Evolutionary conservation across 2,329 filamentous ascomycete species (phyloP).

Genomic region (Erysiphe neolycopersici): DNA sequence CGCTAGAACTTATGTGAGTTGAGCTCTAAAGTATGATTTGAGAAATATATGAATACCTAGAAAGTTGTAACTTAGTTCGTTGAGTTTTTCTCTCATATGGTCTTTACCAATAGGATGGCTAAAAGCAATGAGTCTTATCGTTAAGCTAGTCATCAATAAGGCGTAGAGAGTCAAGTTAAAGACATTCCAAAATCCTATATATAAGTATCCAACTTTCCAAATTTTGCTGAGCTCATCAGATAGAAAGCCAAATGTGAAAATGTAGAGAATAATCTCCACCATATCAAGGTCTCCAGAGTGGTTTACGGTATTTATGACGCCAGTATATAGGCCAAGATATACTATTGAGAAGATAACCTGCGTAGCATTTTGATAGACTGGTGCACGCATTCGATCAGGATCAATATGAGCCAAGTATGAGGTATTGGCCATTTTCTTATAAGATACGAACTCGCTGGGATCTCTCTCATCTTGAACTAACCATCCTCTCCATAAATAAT

Average conservation of each 20-base stretch:
- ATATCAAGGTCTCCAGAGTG: slow-evolving; percentile 55
- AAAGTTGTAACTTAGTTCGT: slow-evolving; percentile 75
- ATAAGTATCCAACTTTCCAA: slow-evolving; percentile 79
- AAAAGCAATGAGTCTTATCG: slow-evolving; percentile 54
- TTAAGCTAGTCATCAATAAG: slow-evolving; percentile 51
- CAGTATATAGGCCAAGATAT: slow-evolving; percentile 66
- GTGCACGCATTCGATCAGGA: slow-evolving; percentile 80
- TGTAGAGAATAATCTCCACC: slow-evolving; percentile 60
- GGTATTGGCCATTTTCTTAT: slow-evolving; percentile 54
- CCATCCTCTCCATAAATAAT: slow-evolving; percentile 86
- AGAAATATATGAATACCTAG: slow-evolving; percentile 17
- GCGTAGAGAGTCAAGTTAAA: slow-evolving; percentile 72
- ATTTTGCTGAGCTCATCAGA: slow-evolving; percentile 72
- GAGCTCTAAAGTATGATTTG: no score
- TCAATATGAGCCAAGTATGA: slow-evolving; percentile 63
- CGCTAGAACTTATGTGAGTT: slow-evolving; percentile 19
- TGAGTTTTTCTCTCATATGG: slow-evolving; percentile 29
- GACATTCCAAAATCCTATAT: slow-evolving; percentile 89
- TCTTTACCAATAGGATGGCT: slow-evolving; percentile 25
- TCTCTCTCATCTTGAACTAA: slow-evolving; percentile 87
- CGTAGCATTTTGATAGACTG: slow-evolving; percentile 72
- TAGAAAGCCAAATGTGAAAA: slow-evolving; percentile 78
- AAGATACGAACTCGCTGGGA: slow-evolving; percentile 69
- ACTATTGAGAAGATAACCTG: slow-evolving; percentile 65
- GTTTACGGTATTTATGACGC: slow-evolving; percentile 86